A percentile compares a stretch with the other conserved stretches of the same genome.
Evolutionary conservation across 805 yeast genomes (phyloP).

Genomic region (Yarrowia sp.): DNA sequence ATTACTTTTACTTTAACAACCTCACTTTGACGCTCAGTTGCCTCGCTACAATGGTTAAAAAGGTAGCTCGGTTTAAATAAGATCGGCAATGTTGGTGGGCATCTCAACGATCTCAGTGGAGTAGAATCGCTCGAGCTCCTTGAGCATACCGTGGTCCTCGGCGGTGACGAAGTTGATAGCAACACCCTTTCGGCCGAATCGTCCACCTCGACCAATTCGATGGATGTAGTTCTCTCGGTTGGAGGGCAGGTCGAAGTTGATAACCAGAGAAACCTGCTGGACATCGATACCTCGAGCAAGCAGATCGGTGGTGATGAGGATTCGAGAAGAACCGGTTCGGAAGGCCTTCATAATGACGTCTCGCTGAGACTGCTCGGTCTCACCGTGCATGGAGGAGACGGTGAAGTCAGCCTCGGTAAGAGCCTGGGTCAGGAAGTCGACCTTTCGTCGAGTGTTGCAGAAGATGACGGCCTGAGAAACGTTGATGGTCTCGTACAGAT

Average conservation of each 20-base stretch:
- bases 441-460: slow-evolving; percentile 95
- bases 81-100: slow-evolving; percentile 72
- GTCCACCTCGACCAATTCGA: slow-evolving; percentile 97
- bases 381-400: slow-evolving; percentile 95
- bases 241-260: slow-evolving; percentile 88
- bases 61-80: slow-evolving; percentile 34
- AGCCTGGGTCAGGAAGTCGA: slow-evolving; percentile 81
- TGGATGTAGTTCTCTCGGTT: slow-evolving; percentile 93
- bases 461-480: slow-evolving; percentile 97
- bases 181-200: slow-evolving; percentile 98
- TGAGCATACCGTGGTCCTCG: slow-evolving; percentile 69
- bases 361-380: slow-evolving; percentile 91
- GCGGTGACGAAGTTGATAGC: slow-evolving; percentile 90
- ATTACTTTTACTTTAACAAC: slow-evolving; percentile 21
- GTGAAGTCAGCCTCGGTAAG: slow-evolving; percentile 80
- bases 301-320: slow-evolving; percentile 92
- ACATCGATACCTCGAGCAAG: slow-evolving; percentile 98
- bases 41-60: slow-evolving; percentile 1
- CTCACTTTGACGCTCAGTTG: slow-evolving; percentile 1
- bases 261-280: slow-evolving; percentile 92
- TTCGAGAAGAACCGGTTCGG: slow-evolving; percentile 89
- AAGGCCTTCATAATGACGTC: slow-evolving; percentile 94
- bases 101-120: slow-evolving; percentile 84
- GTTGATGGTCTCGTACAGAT: slow-evolving; percentile 88
- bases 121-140: slow-evolving; percentile 84